Evolutionary conservation across 768 basidiomycete species (phyloP), one percentile per base, ranked within the genome.

Genomic region (Trichaptum fuscoviolaceum): DNA sequence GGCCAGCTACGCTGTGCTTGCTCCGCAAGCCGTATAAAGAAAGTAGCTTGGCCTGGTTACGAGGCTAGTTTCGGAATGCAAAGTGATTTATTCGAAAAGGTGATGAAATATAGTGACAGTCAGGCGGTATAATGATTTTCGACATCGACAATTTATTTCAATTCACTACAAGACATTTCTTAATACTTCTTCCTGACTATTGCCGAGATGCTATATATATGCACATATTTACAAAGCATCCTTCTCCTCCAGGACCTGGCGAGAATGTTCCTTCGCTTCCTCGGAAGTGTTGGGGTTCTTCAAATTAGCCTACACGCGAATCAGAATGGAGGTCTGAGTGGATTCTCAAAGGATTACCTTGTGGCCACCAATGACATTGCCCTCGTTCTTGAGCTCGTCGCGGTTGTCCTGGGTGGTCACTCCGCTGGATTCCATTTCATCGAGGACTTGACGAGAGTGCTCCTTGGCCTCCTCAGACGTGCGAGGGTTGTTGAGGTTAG

Each of bases 221-320:
- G n/a, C n/a, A n/a, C 12, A 52, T 6, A 12, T 52, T 52, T 52
- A 52, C 15, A 52, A 26, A 10, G 69, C 73, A 2, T 62, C 69
- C 71, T 80, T 80, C 58, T 72, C 71, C n/a, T 73, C 67, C 42
- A 74, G 72, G 25, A 69, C 67, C 30, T 73, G 65, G 63, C 70
- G 69, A 27, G 72, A 77, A 30, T 69, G 71, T 34, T 63, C 60
- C 65, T 74, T 74, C 7, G 69, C 67, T 17, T 27, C 69, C 63
- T 70, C 69, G 18, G 70, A 70, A 7, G 69, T 66, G 17, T 67
- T 66, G 63, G 73, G 75, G 35, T 70, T 75, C 64, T 71, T 75
- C 63, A 73, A 30, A n/a, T 71, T 64, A 4, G 68, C 67, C 68
- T 73, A 35, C 4, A 3, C 42, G 10, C 42, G 3, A 20, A 52